Evolutionary conservation across 257 asterid species (phyloP).

Genomic region (Solanum neorickii): DNA sequence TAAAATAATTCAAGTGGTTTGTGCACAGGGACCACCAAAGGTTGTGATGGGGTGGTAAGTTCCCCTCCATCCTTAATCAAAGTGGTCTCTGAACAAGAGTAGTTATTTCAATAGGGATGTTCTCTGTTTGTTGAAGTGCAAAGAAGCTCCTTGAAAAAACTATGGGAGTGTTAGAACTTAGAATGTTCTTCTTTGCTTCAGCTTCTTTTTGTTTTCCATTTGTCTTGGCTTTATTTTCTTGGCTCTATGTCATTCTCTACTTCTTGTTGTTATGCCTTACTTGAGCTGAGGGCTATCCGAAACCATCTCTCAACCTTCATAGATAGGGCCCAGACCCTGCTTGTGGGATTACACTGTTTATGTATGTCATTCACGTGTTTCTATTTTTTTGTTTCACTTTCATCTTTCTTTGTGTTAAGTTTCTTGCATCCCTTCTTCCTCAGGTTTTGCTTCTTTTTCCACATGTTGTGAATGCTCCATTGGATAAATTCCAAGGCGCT

Average conservation of each 20-base stretch:
- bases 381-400: neutral
- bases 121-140: neutral
- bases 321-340: neutral
- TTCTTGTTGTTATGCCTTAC: neutral
- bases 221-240: neutral
- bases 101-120: neutral
- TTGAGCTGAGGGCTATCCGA: neutral
- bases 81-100: neutral
- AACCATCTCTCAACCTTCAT: neutral
- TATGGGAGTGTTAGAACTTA: neutral
- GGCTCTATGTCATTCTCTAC: neutral
- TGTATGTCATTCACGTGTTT: neutral
- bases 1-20: neutral
- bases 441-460: slow-evolving; percentile 78
- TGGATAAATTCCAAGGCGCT: slow-evolving; percentile 72
- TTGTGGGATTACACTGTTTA: neutral
- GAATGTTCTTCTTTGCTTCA: neutral
- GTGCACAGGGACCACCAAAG: neutral
- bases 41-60: neutral
- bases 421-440: slow-evolving; percentile 13
- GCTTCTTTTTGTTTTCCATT: neutral
- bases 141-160: neutral
- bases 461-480: slow-evolving; percentile 61
- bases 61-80: neutral
- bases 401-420: slow-evolving; percentile 1